These are phyloP conservation scores for Fusarium pilosicola DNA, from an alignment of 2,329 filamentous ascomycete species.

Conservation along the genomic window DNA sequence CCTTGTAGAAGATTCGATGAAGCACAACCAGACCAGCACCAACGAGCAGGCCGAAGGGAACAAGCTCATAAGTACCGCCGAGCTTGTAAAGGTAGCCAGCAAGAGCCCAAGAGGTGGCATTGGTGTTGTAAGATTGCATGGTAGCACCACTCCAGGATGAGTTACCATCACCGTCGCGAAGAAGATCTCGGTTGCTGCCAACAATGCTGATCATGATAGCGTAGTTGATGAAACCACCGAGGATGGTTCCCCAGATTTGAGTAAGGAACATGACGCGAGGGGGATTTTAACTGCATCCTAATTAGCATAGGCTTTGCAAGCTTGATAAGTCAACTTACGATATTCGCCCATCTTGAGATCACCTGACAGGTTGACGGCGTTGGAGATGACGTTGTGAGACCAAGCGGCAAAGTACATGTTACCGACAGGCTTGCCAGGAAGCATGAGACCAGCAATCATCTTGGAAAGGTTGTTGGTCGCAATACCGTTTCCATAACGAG, in stretches of 20 bases:
- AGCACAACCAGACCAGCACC: slow-evolving; percentile 56
- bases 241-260: slow-evolving; percentile 64
- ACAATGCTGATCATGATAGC: slow-evolving; percentile 66
- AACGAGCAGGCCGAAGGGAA: slow-evolving; percentile 61
- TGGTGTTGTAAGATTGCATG: slow-evolving; percentile 61
- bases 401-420: slow-evolving; percentile 69
- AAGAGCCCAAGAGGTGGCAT: slow-evolving; percentile 60
- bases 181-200: slow-evolving; percentile 57
- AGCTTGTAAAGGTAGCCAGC: slow-evolving; percentile 63
- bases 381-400: slow-evolving; percentile 66
- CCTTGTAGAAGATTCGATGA: slow-evolving; percentile 56
- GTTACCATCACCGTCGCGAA: slow-evolving; percentile 57
- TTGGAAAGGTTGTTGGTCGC: slow-evolving; percentile 68
- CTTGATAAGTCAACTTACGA: slow-evolving; percentile 48
- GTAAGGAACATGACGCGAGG: slow-evolving; percentile 65
- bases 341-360: slow-evolving; percentile 70
- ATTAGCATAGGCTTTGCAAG: fast-evolving
- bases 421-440: slow-evolving; percentile 62
- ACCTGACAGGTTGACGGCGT: slow-evolving; percentile 60
- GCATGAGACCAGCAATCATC: slow-evolving; percentile 62
- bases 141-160: slow-evolving; percentile 63
- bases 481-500: slow-evolving; percentile 65
- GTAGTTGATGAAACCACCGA: slow-evolving; percentile 65
- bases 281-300: slow-evolving; percentile 61
- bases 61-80: slow-evolving; percentile 56